A percentile compares a stretch with the other conserved stretches of the same genome.
These are phyloP conservation scores for Colletotrichum musicola DNA, from an alignment of 2,329 filamentous ascomycete genomes.

Conservation along the genomic window DNA sequence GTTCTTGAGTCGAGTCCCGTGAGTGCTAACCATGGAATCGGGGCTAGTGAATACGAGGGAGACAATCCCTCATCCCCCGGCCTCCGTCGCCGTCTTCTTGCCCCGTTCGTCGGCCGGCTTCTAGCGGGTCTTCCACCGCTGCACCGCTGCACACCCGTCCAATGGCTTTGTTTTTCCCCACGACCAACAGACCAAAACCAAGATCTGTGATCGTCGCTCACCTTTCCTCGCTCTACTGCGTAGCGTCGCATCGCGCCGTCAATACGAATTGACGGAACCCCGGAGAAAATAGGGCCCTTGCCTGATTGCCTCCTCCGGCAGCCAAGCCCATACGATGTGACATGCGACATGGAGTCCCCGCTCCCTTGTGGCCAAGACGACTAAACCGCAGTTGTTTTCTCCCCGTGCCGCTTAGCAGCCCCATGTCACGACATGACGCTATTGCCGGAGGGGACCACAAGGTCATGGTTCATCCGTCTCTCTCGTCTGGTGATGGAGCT, in stretches of 20 bases:
- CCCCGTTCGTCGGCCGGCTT: neutral
- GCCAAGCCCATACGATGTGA: conserved; percentile 33
- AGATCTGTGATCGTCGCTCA: conserved; percentile 35
- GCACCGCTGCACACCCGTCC: too few species aligned
- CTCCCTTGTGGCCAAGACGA: neutral
- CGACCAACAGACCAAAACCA: conserved; percentile 4
- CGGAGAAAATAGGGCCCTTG: conserved; percentile 1
- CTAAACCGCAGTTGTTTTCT: too few species aligned
- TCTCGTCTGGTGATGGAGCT: conserved; percentile 29
- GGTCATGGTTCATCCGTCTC: conserved; percentile 65
- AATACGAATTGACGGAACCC: conserved; percentile 31
- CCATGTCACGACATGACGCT: conserved; percentile 34
- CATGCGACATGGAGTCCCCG: conserved; percentile 27
- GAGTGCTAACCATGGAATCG: conserved; percentile 18
- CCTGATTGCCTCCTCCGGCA: conserved; percentile 15
- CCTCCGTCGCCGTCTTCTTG: neutral
- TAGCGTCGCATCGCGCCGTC: conserved; percentile 23
- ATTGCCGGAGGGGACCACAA: conserved; percentile 74
- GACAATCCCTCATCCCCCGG: conserved; percentile 15
- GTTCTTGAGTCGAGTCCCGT: neutral
- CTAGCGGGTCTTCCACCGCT: too few species aligned
- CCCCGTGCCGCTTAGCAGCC: neutral
- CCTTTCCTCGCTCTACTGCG: conserved; percentile 2
- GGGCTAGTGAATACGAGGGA: conserved; percentile 30
- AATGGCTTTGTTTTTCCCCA: conserved; percentile 21